phyloP scores from a whole-genome alignment of 148 eudicot species.

The Fallopia convolvulus region DNA sequence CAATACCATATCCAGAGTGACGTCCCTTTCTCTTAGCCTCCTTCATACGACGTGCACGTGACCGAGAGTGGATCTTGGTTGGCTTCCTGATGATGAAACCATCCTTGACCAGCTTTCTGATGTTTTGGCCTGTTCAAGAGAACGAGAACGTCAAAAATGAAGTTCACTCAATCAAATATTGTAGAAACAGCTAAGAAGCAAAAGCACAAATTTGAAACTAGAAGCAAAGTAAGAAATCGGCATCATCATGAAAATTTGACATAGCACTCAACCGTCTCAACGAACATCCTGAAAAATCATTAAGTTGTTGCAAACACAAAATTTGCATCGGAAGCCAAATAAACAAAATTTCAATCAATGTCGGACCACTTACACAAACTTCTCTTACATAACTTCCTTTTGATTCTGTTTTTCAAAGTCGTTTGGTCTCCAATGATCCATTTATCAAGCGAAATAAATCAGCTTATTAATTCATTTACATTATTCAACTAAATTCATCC shows the following conservation, averaged over 20 bases:
- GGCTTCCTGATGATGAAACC: constrained; percentile 36
- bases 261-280: not conserved
- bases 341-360: not conserved
- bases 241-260: not conserved
- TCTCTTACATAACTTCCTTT: not conserved
- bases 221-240: not conserved
- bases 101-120: constrained; percentile 32
- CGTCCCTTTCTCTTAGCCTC: constrained; percentile 39
- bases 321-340: not conserved
- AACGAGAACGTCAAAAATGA: not conserved
- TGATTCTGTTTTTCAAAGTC: not conserved
- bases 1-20: constrained; percentile 29
- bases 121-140: constrained; percentile 16
- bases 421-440: not conserved
- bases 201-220: not conserved
- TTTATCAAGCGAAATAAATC: not conserved
- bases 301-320: not conserved
- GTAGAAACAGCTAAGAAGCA: not conserved
- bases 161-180: not conserved
- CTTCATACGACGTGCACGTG: constrained; percentile 23
- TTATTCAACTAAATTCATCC: not conserved
- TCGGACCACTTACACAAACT: not conserved
- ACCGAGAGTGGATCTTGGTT: constrained; percentile 29
- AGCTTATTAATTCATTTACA: not conserved
- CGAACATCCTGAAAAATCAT: not conserved